Percentiles rank a stretch among this genome's conserved stretches.
Conservation (phyloP, 345 rosid species). For the Salix brachista region DNA sequence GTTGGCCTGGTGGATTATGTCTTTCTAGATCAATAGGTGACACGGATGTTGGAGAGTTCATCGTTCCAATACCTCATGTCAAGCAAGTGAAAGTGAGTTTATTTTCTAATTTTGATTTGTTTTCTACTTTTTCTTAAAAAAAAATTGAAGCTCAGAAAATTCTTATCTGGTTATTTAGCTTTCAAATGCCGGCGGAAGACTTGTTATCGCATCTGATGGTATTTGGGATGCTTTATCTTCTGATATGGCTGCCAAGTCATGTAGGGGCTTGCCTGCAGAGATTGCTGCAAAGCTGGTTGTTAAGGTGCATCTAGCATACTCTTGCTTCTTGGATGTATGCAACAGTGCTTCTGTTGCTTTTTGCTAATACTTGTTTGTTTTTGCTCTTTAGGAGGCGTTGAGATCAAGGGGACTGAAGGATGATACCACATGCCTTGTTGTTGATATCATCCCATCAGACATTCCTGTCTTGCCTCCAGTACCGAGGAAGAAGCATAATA, state of each 20-base stretch:
- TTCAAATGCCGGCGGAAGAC: constrained; percentile 91
- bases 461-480: constrained; percentile 57
- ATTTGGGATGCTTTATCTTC: constrained; percentile 97
- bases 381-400: constrained; percentile 68
- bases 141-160: constrained; percentile 8
- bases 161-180: constrained; percentile 43
- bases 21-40: constrained; percentile 99
- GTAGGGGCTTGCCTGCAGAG: constrained; percentile 92
- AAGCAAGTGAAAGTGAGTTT: constrained; percentile 91
- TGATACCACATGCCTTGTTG: constrained; percentile 98
- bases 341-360: background rate
- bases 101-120: constrained; percentile 1
- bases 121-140: background rate
- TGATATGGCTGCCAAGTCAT: constrained; percentile 88
- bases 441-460: constrained; percentile 89
- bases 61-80: constrained; percentile 96
- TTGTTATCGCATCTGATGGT: constrained; percentile 97
- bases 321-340: background rate
- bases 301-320: constrained; percentile 47
- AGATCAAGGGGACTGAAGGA: constrained; percentile 97
- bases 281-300: constrained; percentile 97
- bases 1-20: constrained; percentile 99
- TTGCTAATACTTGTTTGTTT: constrained; percentile 10
- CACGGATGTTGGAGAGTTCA: constrained; percentile 96
- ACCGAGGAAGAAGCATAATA: constrained; percentile 67